Conservation (phyloP, 1,284 basidiomycete genomes). For the Cutaneotrichosporon spelunceum region DNA sequence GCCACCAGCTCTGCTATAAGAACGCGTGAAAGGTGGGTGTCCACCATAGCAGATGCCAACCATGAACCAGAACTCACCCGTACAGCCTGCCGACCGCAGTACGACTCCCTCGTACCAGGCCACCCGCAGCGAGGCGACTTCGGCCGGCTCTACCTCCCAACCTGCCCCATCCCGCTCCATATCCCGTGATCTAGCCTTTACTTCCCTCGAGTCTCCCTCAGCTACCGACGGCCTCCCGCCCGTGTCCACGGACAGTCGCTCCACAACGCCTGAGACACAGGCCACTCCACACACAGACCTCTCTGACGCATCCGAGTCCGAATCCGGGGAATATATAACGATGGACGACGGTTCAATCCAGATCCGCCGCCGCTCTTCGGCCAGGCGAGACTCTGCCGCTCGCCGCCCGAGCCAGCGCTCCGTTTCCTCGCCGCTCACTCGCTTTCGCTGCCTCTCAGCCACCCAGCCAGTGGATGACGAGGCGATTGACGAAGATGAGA, state of each 20-base stretch:
- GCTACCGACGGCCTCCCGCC: background rate
- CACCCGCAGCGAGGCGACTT: background rate
- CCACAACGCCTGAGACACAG: background rate
- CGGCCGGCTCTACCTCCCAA: background rate
- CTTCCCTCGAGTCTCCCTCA: background rate
- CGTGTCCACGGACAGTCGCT: background rate
- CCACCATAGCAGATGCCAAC: background rate
- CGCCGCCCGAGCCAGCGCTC: constrained; percentile 1
- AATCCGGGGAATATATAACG: background rate
- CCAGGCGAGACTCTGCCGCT: background rate
- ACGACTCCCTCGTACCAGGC: background rate
- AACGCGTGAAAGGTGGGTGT: background rate
- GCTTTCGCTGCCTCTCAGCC: background rate
- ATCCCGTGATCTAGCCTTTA: background rate
- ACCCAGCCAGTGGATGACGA: constrained; percentile 1
- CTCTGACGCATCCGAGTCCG: background rate
- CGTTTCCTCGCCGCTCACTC: background rate
- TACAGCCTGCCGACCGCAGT: background rate
- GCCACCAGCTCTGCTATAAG: background rate
- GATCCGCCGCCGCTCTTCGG: constrained; percentile 9
- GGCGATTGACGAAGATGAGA: constrained; percentile 4
- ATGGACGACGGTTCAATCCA: constrained; percentile 8
- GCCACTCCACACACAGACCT: background rate
- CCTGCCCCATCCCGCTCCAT: background rate
- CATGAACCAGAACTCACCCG: background rate